Evolutionary conservation across 495 filamentous ascomycete genomes (phyloP).

Genomic region (Xylaria telfairii): DNA sequence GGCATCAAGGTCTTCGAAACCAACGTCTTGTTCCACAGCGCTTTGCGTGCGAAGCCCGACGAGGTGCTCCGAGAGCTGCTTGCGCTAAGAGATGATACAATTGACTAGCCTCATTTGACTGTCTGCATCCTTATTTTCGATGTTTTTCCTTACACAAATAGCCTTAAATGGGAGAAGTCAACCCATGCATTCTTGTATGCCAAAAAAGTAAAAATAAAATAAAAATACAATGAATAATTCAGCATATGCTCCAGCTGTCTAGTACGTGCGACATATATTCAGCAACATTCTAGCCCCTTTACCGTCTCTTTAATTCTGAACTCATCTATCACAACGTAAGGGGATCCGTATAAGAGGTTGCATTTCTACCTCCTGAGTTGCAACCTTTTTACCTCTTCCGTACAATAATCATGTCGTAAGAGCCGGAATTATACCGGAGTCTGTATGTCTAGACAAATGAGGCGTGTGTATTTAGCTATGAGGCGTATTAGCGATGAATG

Average conservation of each 20-base stretch:
- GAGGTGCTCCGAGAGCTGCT: conserved; percentile 77
- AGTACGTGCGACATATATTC: too few species aligned
- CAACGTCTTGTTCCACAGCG: conserved; percentile 87
- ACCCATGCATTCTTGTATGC: too few species aligned
- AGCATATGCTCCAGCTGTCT: too few species aligned
- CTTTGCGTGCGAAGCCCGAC: conserved; percentile 70
- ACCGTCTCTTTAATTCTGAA: background rate
- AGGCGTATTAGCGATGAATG: background rate
- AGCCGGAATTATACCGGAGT: background rate
- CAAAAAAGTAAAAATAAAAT: too few species aligned
- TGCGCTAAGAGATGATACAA: conserved; percentile 70
- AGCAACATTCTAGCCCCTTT: background rate
- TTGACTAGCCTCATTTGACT: conserved; percentile 59
- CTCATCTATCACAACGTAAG: background rate
- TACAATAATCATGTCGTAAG: background rate
- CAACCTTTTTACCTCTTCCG: background rate
- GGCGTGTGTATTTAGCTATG: background rate
- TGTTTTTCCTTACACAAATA: background rate
- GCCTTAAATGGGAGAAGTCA: background rate
- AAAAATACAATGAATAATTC: background rate
- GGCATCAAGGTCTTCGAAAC: conserved; percentile 82
- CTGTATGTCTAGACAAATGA: background rate
- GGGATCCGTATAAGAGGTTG: background rate
- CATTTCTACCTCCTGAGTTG: background rate
- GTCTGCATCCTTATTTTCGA: background rate